These are phyloP conservation scores for Arabidopsis thaliana DNA, from an alignment of 345 rosid genomes.

Conservation along the genomic window DNA sequence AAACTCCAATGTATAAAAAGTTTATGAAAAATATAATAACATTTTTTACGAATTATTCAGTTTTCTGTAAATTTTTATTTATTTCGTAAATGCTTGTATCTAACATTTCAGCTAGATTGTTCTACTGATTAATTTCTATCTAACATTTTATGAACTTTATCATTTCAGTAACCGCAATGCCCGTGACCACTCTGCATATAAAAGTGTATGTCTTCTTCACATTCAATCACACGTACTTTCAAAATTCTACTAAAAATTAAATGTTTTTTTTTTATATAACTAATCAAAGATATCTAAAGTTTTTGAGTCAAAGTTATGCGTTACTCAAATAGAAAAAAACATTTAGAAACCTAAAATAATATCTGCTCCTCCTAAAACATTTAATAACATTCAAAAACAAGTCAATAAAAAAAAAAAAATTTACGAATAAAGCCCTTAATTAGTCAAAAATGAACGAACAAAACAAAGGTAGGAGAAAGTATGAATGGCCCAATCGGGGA, in stretches of 20 bases:
- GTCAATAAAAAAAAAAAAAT: background rate
- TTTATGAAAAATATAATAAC: background rate
- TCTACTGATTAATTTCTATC: background rate
- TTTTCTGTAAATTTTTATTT: background rate
- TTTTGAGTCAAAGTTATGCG: background rate
- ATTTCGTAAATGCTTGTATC: background rate
- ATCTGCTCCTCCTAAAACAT: background rate
- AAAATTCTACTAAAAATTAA: background rate
- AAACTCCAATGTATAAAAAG: no score
- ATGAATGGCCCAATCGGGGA: constrained; percentile 1
- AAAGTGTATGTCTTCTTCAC: no score
- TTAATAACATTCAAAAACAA: background rate
- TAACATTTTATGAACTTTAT: background rate
- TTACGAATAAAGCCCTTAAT: background rate
- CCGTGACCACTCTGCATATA: no score
- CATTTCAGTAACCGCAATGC: no score
- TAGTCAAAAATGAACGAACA: constrained; percentile 17
- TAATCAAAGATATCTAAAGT: background rate
- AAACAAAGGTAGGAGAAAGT: background rate
- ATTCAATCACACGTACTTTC: background rate
- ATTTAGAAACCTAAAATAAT: background rate
- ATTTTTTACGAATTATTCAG: background rate
- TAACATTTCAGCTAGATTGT: background rate
- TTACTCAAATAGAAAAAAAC: background rate
- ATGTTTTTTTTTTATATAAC: background rate